phyloP scores from a whole-genome alignment of 2,329 filamentous ascomycete species.

The Lachnellula hyalina region DNA sequence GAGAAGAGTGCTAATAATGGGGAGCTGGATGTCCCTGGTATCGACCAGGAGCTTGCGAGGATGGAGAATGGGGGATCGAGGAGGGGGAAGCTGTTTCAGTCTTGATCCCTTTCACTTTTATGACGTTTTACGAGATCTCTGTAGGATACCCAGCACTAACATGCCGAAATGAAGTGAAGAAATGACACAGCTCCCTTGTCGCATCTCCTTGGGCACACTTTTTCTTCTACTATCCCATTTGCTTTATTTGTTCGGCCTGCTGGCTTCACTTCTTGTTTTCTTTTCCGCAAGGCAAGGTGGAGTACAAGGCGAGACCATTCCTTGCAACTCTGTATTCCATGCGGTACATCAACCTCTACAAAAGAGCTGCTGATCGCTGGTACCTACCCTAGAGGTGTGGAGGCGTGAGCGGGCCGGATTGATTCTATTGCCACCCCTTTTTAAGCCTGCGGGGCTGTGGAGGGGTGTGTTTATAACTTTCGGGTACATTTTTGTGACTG shows the following conservation, averaged over 20 bases:
- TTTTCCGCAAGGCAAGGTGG: conserved; percentile 64
- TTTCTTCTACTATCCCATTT: neutral
- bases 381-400: conserved; percentile 23
- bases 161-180: neutral
- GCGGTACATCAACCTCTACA: conserved; percentile 50
- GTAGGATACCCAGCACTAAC: neutral
- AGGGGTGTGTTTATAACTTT: no score
- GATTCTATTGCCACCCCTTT: no score
- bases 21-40: conserved; percentile 57
- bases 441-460: no score
- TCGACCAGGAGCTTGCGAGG: conserved; percentile 53
- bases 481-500: no score
- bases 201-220: neutral
- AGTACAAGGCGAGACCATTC: conserved; percentile 71
- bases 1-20: conserved; percentile 19
- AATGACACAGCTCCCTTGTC: neutral
- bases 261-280: neutral
- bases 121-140: conserved; percentile 6
- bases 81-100: conserved; percentile 17
- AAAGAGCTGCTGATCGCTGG: conserved; percentile 11
- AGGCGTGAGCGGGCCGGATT: conserved; percentile 5
- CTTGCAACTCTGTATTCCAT: conserved; percentile 73
- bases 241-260: neutral
- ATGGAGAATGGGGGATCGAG: conserved; percentile 39
- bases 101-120: neutral